These are phyloP conservation scores for Syzygium syzygioides DNA, from an alignment of 441 rosid genomes.

Conservation along the genomic window DNA sequence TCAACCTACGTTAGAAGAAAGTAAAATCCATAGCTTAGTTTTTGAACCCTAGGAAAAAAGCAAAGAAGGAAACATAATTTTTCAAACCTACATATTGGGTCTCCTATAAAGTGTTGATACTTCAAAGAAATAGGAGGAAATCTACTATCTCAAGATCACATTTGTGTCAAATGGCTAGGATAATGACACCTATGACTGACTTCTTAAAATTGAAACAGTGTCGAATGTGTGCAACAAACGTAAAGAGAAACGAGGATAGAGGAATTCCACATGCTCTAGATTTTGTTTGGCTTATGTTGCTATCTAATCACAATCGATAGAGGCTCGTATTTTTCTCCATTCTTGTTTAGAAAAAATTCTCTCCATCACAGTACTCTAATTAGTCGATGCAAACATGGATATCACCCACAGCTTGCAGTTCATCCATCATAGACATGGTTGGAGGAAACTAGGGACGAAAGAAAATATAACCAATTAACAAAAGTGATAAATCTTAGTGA, in stretches of 20 bases:
- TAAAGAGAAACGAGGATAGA: not conserved
- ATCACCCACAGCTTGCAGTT: not conserved
- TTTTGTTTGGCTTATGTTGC: not conserved
- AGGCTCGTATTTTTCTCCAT: not conserved
- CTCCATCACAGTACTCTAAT: not conserved
- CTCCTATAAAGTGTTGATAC: not conserved
- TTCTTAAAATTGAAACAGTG: not conserved
- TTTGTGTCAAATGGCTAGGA: not conserved
- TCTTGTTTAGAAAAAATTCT: not conserved
- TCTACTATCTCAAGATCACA: not conserved
- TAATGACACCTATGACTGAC: not conserved
- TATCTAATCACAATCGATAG: not conserved
- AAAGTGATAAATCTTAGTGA: not conserved
- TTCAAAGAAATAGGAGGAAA: not conserved
- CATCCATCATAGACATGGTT: not conserved
- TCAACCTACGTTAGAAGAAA: conserved; percentile 13
- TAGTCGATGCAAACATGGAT: not conserved
- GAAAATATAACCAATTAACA: not conserved
- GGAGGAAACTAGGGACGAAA: not conserved
- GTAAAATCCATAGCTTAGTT: not conserved
- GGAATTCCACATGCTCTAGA: not conserved
- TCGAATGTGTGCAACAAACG: not conserved
- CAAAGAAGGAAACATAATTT: not conserved
- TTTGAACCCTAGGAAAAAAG: not conserved
- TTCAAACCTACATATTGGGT: not conserved